Base-by-base conservation (phyloP, 352 stramenopile genomes). In the Globisporangium nagaii region DNA sequence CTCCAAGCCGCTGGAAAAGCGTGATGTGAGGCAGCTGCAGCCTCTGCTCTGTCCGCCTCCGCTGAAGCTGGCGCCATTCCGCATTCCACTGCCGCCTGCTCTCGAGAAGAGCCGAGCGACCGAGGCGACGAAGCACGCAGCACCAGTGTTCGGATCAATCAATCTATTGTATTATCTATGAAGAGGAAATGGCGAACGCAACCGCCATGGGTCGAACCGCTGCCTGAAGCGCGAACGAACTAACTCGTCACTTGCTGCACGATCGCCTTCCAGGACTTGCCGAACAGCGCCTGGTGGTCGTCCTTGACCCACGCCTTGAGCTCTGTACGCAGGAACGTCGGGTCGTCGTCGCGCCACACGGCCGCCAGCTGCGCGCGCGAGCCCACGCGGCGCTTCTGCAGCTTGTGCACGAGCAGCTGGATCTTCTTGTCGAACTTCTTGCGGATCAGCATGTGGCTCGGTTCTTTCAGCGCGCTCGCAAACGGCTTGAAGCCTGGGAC, bases 341-440 rank as follows among this genome's bases (percentile, higher is more conserved):
- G 62, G 20, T 80, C 66, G 1, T 56, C 45, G 11, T 51, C 19
- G 27, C 60, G 63, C 79, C 79, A 89, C 27, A 71, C 68, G 4
- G 53, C 62, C 0, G 76, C 58, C 10, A 88, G 71, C 27, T 68
- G 44, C 17, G 51, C 47, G 8, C 74, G 68, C 17, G 68, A 81
- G 4, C 69, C 77, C 31, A 90, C 73, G 9, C 48, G 30, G 13
- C 62, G 50, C 20, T 66, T 63, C 55, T 88, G 74, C n/a, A 93
- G 59, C 41, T 79, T 82, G 4, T 66, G 47, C 8, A 91, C 80
- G 17, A 93, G 71, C 28, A 89, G 41, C 51, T 91, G 83, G 60
- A 91, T 91, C 65, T 90, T 90, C 64, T 81, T 87, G 73, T 93
- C 83, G 45, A 93, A 93, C 48, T 90, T 89, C 58, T 91, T 90